These are phyloP conservation scores for Brachypodium distachyon DNA, from an alignment of 202 grass and related monocot species.

Conservation along the genomic window DNA sequence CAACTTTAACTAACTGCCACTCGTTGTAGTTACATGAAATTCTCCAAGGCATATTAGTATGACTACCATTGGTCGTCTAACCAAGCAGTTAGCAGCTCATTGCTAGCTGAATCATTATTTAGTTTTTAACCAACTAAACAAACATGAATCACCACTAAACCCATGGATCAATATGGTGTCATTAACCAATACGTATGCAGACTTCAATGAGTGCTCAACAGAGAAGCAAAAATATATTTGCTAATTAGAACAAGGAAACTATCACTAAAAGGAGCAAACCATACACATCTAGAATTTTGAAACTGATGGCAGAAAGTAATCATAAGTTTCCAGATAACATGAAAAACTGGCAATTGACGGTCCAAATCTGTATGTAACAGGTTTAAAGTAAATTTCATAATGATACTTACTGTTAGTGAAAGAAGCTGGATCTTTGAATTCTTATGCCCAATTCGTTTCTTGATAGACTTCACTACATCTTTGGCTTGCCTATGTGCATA, in stretches of 20 bases:
- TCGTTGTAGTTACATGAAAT: neutral
- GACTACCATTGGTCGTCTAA: neutral
- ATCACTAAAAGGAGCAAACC: neutral
- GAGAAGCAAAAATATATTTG: neutral
- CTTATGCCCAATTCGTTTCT: conserved; percentile 83
- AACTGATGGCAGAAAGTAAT: neutral
- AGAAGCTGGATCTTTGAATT: conserved; percentile 95
- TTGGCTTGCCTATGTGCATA: conserved; percentile 72
- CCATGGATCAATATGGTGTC: neutral
- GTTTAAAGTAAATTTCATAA: conserved; percentile 1
- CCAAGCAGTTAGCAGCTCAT: neutral
- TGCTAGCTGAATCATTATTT: neutral
- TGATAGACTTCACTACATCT: conserved; percentile 78
- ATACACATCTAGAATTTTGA: neutral
- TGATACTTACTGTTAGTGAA: conserved; percentile 65
- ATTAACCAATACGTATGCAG: neutral
- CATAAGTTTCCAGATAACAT: neutral
- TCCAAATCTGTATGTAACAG: neutral
- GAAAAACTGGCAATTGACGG: neutral
- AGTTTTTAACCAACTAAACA: neutral
- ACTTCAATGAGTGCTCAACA: neutral
- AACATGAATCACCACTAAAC: neutral
- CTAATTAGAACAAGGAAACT: neutral
- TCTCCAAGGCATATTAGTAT: conserved; percentile 4
- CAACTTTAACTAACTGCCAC: neutral